Evolutionary conservation across 1,284 basidiomycete species (phyloP).

Genomic region (Cronartium quercuum): DNA sequence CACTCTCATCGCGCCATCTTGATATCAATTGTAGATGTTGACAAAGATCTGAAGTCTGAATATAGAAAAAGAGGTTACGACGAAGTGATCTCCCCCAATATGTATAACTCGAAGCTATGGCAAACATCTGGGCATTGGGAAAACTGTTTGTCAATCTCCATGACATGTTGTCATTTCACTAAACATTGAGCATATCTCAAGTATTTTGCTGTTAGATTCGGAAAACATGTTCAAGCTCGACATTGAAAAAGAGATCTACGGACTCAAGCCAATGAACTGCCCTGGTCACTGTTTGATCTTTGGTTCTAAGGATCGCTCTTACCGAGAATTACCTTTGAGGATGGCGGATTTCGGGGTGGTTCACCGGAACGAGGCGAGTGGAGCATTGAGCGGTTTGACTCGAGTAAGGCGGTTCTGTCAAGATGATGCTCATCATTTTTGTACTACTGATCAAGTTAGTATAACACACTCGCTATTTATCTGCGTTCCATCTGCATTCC

Average conservation of each 20-base stretch:
- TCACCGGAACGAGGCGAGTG: constrained; percentile 93
- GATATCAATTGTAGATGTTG: neutral
- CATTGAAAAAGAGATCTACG: constrained; percentile 92
- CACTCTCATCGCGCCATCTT: constrained; percentile 12
- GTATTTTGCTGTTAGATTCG: constrained; percentile 57
- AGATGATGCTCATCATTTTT: constrained; percentile 93
- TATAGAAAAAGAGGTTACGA: constrained; percentile 82
- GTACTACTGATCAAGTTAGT: constrained; percentile 78
- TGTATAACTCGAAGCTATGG: constrained; percentile 96
- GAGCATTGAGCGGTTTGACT: constrained; percentile 86
- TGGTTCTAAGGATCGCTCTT: constrained; percentile 84
- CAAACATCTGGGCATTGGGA: constrained; percentile 98
- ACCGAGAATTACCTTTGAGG: constrained; percentile 90
- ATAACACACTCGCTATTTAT: neutral
- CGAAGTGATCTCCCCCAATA: constrained; percentile 96
- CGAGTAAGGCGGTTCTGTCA: constrained; percentile 92
- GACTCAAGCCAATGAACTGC: constrained; percentile 98
- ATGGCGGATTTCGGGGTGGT: constrained; percentile 98
- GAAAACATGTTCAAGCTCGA: constrained; percentile 96
- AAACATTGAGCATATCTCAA: neutral
- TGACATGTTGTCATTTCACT: constrained; percentile 41
- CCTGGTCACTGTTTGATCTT: constrained; percentile 97
- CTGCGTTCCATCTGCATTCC: neutral
- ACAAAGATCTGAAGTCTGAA: constrained; percentile 54
- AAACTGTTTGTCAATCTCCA: constrained; percentile 53